Percentiles rank a stretch among this genome's conserved stretches.
These are phyloP conservation scores for Pseudonitzschia delicatissima DNA, from an alignment of 108 stramenopile species.

Conservation along the genomic window DNA sequence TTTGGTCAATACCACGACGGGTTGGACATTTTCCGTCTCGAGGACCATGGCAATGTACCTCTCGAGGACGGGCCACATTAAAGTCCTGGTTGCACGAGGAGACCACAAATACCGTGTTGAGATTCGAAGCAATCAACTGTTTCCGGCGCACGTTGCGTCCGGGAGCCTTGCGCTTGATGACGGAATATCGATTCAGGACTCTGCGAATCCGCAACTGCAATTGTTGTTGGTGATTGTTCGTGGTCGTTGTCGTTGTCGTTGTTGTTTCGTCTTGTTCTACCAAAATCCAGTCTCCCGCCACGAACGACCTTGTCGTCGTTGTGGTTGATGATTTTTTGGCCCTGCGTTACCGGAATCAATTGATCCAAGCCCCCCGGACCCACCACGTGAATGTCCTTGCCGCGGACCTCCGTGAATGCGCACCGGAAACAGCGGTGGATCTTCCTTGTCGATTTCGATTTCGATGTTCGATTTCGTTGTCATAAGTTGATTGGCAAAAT, in stretches of 20 bases:
- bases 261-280: not conserved
- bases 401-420: slow-evolving; percentile 4
- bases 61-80: slow-evolving; percentile 14
- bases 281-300: slow-evolving; percentile 10
- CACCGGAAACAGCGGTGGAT: not conserved
- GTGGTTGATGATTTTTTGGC: slow-evolving; percentile 9
- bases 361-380: not conserved
- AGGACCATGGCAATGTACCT: slow-evolving; percentile 14
- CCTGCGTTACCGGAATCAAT: not conserved
- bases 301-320: slow-evolving; percentile 6
- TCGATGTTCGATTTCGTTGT: not conserved
- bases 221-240: not conserved
- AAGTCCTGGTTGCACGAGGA: slow-evolving; percentile 13
- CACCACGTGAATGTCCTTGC: slow-evolving; percentile 1
- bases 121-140: slow-evolving; percentile 10
- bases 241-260: not conserved
- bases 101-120: slow-evolving; percentile 14
- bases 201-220: not conserved
- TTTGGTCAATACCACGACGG: slow-evolving; percentile 12
- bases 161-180: slow-evolving; percentile 6
- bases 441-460: not conserved
- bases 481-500: not conserved
- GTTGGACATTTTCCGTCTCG: slow-evolving; percentile 11
- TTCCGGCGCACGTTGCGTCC: slow-evolving; percentile 7
- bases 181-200: not conserved